Evolutionary conservation across 2,329 filamentous ascomycete genomes (phyloP).

Genomic region (Incumbomyces delicatus): DNA sequence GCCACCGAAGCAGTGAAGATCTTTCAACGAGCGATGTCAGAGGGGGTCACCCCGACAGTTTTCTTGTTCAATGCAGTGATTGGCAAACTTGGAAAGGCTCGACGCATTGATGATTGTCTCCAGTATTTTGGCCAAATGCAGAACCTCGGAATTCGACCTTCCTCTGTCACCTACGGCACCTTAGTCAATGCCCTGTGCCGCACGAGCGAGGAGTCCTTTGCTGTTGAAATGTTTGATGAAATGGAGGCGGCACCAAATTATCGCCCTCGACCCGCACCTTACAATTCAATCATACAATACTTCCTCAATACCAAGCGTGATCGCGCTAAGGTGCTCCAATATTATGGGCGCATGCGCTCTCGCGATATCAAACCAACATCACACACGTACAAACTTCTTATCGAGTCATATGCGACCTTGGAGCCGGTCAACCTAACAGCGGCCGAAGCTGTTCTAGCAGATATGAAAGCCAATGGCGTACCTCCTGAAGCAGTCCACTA

Average conservation of each 20-base stretch:
- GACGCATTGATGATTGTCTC: constrained; percentile 93
- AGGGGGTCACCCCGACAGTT: constrained; percentile 90
- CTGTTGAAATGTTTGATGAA: constrained; percentile 95
- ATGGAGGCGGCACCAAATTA: constrained; percentile 99
- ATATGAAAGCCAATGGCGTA: constrained; percentile 65
- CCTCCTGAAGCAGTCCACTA: constrained; percentile 88
- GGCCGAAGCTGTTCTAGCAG: constrained; percentile 71
- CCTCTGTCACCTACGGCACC: constrained; percentile 94
- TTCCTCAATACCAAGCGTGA: constrained; percentile 97
- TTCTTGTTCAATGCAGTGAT: constrained; percentile 98
- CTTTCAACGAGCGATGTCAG: constrained; percentile 84
- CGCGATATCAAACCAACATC: constrained; percentile 82
- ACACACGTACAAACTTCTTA: constrained; percentile 94
- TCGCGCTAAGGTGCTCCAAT: constrained; percentile 81
- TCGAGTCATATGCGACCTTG: constrained; percentile 88
- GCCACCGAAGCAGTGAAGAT: constrained; percentile 95
- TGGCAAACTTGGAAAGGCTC: constrained; percentile 94
- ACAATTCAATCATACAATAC: constrained; percentile 99
- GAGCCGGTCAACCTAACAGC: constrained; percentile 84
- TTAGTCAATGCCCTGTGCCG: constrained; percentile 96
- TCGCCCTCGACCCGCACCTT: constrained; percentile 91
- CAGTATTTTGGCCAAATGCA: constrained; percentile 99
- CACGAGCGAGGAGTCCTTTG: constrained; percentile 94
- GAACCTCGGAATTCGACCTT: constrained; percentile 80
- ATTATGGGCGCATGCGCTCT: constrained; percentile 88